A percentile compares a stretch with the other conserved stretches of the same genome.
These are phyloP conservation scores for Silene conica DNA, from an alignment of 148 eudicot species.

Conservation along the genomic window DNA sequence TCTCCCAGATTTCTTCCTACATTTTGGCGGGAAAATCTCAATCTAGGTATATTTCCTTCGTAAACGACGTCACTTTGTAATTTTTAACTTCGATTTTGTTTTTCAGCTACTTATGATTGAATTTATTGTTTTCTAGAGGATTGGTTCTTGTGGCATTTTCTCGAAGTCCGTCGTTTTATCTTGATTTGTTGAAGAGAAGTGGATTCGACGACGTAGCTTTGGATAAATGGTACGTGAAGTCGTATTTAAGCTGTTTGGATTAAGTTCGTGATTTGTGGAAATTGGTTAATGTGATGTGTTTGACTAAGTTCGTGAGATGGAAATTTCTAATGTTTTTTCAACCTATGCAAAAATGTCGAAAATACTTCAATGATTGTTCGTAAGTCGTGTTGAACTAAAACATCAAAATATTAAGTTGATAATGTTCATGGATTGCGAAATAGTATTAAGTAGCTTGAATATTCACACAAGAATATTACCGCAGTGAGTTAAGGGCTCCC, in stretches of 20 bases:
- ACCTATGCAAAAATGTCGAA: too few relatives aligned
- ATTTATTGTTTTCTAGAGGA: slow-evolving; percentile 42
- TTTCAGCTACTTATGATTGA: not conserved
- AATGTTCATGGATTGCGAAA: too few relatives aligned
- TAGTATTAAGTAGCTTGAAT: too few relatives aligned
- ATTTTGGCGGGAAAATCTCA: slow-evolving; percentile 73
- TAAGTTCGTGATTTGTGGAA: not conserved
- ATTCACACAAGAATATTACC: too few relatives aligned
- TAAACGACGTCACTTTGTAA: not conserved
- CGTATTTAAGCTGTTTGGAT: slow-evolving; percentile 11
- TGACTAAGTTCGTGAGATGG: not conserved
- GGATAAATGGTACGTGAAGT: slow-evolving; percentile 58
- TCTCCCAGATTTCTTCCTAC: slow-evolving; percentile 57
- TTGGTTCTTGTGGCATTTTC: slow-evolving; percentile 63
- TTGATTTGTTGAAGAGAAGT: slow-evolving; percentile 48
- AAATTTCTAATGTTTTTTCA: too few relatives aligned
- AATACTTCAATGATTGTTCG: too few relatives aligned
- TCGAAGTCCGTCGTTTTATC: too few relatives aligned
- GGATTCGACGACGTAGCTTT: slow-evolving; percentile 38
- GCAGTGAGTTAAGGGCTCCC: too few relatives aligned
- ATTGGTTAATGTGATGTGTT: not conserved
- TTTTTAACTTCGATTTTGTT: not conserved
- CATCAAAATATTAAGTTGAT: too few relatives aligned
- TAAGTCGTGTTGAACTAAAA: too few relatives aligned
- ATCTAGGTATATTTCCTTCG: slow-evolving; percentile 36